Base-by-base conservation (phyloP, 495 filamentous ascomycete species). In the Barbatosphaeria neglecta region DNA sequence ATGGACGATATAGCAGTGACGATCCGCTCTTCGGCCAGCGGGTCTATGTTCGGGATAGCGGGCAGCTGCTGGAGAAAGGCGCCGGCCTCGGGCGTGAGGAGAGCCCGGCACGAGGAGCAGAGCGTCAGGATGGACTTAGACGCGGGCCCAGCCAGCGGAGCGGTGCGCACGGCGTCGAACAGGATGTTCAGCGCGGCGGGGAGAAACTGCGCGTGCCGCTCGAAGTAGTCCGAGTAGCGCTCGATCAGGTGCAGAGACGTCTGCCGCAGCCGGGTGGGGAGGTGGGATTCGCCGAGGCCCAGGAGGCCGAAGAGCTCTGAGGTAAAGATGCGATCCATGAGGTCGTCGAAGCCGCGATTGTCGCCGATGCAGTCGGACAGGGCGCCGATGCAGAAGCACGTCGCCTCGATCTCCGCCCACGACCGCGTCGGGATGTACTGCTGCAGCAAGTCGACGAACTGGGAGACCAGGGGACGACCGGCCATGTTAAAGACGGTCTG, bases 1-100 rank as follows among this genome's bases (percentile, higher is more conserved):
- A 97, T 86, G 13, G 82, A 79, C 7, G 88, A 79, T 45, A 96
- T 90, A 7, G 82, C 87, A 47, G 86, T 84, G 11, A 95, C 63
- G 3, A 97, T 78, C 38, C 75, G 77, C 52, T 92, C 86, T 67
- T 95, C 90, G 0, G 82, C 83, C 22, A 77, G 65, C 13, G 74
- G 72, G 22, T 88, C 86, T 7, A 84, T 72, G 20, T 72, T 69
- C 43, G 75, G 77, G 23, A 62, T 62, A 28, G 73, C 66, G 51
- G 90, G 84, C 16, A 70, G 56, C 8, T 74, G 61, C 47, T 79
- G 71, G 53, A 98, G 70, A 57, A 98, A 94, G 0, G 80, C 74
- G 13, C 72, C 73, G 13, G 93, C 73, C 57, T 95, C 84, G 2
- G 74, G 53, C 0, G 78, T 81, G 19, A 98, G 69, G 31, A 78